phyloP scores from a whole-genome alignment of 208 protist species.

The Phytomonas sp. region DNA sequence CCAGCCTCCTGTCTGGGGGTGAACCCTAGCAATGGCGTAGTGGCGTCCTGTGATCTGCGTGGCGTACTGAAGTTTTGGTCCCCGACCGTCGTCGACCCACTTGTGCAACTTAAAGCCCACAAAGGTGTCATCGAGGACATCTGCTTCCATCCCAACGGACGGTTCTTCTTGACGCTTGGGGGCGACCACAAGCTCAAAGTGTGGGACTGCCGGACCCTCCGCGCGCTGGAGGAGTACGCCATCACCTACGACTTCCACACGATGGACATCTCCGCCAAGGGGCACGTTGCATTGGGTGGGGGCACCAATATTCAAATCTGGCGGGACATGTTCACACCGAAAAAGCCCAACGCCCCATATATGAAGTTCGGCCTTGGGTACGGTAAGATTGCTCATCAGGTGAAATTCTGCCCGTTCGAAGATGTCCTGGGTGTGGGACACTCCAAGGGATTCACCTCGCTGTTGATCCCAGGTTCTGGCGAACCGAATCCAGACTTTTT shows the following conservation, averaged over 20 bases:
- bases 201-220: constrained; percentile 96
- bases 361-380: constrained; percentile 87
- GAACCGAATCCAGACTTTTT: constrained; percentile 91
- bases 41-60: constrained; percentile 86
- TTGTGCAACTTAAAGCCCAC: constrained; percentile 96
- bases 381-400: constrained; percentile 64
- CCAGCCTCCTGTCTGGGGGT: constrained; percentile 78
- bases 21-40: constrained; percentile 94
- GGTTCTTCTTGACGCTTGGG: constrained; percentile 94
- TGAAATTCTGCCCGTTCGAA: constrained; percentile 87
- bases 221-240: constrained; percentile 83
- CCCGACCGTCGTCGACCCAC: constrained; percentile 89
- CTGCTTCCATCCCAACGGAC: constrained; percentile 80
- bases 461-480: constrained; percentile 84
- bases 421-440: constrained; percentile 88
- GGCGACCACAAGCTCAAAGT: constrained; percentile 95
- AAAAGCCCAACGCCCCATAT: constrained; percentile 70
- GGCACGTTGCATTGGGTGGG: constrained; percentile 79
- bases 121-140: constrained; percentile 80
- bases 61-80: constrained; percentile 96
- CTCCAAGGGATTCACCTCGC: constrained; percentile 77
- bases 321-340: constrained; percentile 71
- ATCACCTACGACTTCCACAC: constrained; percentile 74
- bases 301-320: constrained; percentile 83
- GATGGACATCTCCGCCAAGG: constrained; percentile 76